These are phyloP conservation scores for Knoxdaviesia capensis DNA, from an alignment of 2,329 filamentous ascomycete genomes.

Conservation along the genomic window DNA sequence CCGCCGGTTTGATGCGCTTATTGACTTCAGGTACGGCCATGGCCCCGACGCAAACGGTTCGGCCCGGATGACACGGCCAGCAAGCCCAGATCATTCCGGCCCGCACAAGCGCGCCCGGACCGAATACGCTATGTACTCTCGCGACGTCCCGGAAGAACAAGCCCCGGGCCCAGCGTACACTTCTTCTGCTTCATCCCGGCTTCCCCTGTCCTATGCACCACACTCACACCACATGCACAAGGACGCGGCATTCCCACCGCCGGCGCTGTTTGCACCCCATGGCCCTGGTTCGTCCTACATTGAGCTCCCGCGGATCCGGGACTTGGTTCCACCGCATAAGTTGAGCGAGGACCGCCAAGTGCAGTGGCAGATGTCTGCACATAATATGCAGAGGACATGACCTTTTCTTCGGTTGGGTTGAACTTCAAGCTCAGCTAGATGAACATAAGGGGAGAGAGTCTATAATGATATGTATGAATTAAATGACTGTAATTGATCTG, in stretches of 20 bases:
- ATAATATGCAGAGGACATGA: too few species aligned
- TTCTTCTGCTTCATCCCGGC: not conserved
- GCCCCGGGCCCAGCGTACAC: too few species aligned
- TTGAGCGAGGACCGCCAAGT: not conserved
- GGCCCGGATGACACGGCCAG: conserved; percentile 17
- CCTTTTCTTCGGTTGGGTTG: too few species aligned
- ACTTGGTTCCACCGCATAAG: not conserved
- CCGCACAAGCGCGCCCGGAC: conserved; percentile 28
- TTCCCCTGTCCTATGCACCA: not conserved
- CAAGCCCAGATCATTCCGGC: conserved; percentile 11
- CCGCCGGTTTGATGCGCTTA: too few species aligned
- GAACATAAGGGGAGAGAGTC: too few species aligned
- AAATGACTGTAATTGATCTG: too few species aligned
- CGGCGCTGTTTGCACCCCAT: conserved; percentile 1
- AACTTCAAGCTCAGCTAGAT: too few species aligned
- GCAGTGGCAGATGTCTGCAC: not conserved
- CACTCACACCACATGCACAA: conserved; percentile 11
- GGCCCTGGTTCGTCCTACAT: not conserved
- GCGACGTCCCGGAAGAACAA: too few species aligned
- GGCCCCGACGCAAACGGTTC: not conserved
- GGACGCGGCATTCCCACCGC: conserved; percentile 8
- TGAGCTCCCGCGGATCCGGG: too few species aligned
- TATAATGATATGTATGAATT: too few species aligned
- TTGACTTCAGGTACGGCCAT: too few species aligned
- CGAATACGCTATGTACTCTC: conserved; percentile 20